Evolutionary conservation across 495 filamentous ascomycete species (phyloP), one percentile per base, ranked within the genome.

Genomic region (Penicillium waksmanii): DNA sequence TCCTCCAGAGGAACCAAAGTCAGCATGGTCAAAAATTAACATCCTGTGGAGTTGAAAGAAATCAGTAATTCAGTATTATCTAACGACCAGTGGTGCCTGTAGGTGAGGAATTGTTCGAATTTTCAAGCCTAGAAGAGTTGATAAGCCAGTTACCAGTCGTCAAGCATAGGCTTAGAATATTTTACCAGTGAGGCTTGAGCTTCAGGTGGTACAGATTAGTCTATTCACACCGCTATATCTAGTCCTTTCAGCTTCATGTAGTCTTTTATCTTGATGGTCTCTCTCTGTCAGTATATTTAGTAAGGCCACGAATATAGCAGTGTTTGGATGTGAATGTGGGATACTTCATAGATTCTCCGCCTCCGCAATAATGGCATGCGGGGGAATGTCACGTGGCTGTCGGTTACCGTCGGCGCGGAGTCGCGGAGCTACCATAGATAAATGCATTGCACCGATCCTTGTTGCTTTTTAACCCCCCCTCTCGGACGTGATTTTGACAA

Each of bases 321-420:
- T 21, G 21, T 21, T 1, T 21, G 23, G 23, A 5, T 38, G 36
- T 12, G 2, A 11, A 12, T n/a, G 15, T 13, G 2, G 1, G 36
- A 38, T 38, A 10, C 2, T 17, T 7, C 42, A 40, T 58, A 13
- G 46, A 10, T 27, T 48, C 46, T 27, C 46, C 46, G 46, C 46
- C 17, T 46, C 27, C 27, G 27, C 27, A 31, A 11, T 48, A 8
- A 48, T 48, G 46, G 42, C 46, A 48, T 48, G 21, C 40, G 56
- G 69, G 69, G 69, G 67, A 65, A 64, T 19, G 56, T 71, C 73
- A 78, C 73, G 72, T 77, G 75, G 57, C 23, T 66, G 35, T 70
- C 77, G 77, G 77, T 73, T 79, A 79, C 67, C 70, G 54, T 78
- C 77, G 77, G 77, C 69, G 64, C 35, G 62, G 49, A 18, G 77